These are phyloP conservation scores for Gossypium ekmanianum DNA, from an alignment of 345 rosid genomes.

Conservation along the genomic window DNA sequence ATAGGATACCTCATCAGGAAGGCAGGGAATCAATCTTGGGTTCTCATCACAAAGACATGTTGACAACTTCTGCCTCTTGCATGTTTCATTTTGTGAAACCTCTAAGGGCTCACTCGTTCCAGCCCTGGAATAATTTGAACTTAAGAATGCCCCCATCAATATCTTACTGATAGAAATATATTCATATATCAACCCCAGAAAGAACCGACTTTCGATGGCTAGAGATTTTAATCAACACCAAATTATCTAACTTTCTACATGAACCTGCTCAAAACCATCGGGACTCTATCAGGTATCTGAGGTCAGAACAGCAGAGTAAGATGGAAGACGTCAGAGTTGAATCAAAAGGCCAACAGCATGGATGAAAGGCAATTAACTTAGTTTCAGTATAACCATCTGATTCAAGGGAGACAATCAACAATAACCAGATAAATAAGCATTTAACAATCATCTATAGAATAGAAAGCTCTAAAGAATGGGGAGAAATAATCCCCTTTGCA, in stretches of 20 bases:
- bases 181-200: not conserved
- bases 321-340: not conserved
- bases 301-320: not conserved
- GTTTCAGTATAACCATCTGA: not conserved
- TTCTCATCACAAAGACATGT: slow-evolving; percentile 31
- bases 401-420: not conserved
- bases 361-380: not conserved
- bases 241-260: slow-evolving; percentile 17
- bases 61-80: slow-evolving; percentile 30
- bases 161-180: not conserved
- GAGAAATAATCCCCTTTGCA: not conserved
- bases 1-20: slow-evolving; percentile 80
- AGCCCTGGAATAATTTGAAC: slow-evolving; percentile 33
- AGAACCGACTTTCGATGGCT: slow-evolving; percentile 7
- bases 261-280: slow-evolving; percentile 27
- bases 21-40: slow-evolving; percentile 68
- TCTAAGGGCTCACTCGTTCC: slow-evolving; percentile 24
- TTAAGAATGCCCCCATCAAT: slow-evolving; percentile 40
- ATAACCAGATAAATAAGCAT: not conserved
- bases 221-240: slow-evolving; percentile 24
- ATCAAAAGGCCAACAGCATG: not conserved
- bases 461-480: not conserved
- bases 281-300: slow-evolving; percentile 4
- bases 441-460: not conserved
- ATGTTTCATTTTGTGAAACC: slow-evolving; percentile 17